Evolutionary conservation across 495 filamentous ascomycete species (phyloP).

Genomic region (Geopyxis carbonaria): DNA sequence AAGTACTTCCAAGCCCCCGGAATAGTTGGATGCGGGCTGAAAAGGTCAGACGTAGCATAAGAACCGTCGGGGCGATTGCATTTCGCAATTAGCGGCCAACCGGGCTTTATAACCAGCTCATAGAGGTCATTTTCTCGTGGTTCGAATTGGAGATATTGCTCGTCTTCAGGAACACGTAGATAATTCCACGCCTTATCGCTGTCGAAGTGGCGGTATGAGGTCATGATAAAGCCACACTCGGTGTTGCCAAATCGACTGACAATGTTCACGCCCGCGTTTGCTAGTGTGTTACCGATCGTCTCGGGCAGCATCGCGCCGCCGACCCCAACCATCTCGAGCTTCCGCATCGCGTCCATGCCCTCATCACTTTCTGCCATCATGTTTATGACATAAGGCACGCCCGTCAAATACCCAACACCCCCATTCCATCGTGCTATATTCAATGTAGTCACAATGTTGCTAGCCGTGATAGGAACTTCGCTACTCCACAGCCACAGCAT

Average conservation of each 20-base stretch:
- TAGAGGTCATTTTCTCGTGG: constrained; percentile 32
- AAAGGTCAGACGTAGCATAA: constrained; percentile 44
- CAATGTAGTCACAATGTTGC: constrained; percentile 28
- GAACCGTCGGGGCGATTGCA: constrained; percentile 25
- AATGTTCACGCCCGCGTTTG: constrained; percentile 32
- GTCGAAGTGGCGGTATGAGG: constrained; percentile 30
- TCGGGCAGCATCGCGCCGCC: constrained; percentile 39
- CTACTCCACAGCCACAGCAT: constrained; percentile 41
- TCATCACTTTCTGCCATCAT: constrained; percentile 28
- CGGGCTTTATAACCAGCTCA: constrained; percentile 41
- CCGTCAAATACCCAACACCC: constrained; percentile 35
- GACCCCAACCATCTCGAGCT: constrained; percentile 40
- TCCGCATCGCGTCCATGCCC: constrained; percentile 27
- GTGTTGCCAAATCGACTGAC: constrained; percentile 40
- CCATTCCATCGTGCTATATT: constrained; percentile 3
- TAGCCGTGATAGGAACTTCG: constrained; percentile 32
- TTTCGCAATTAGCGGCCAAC: constrained; percentile 42
- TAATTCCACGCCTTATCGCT: constrained; percentile 52
- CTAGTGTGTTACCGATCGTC: constrained; percentile 31
- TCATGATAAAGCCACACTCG: constrained; percentile 38
- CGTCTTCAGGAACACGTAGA: constrained; percentile 28
- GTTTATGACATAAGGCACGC: constrained; percentile 40
- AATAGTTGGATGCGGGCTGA: constrained; percentile 41
- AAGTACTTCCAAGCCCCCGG: constrained; percentile 47
- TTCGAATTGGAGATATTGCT: constrained; percentile 35